These are phyloP conservation scores for Trichoderma guizhouense DNA, from an alignment of 2,329 filamentous ascomycete genomes.

Conservation along the genomic window DNA sequence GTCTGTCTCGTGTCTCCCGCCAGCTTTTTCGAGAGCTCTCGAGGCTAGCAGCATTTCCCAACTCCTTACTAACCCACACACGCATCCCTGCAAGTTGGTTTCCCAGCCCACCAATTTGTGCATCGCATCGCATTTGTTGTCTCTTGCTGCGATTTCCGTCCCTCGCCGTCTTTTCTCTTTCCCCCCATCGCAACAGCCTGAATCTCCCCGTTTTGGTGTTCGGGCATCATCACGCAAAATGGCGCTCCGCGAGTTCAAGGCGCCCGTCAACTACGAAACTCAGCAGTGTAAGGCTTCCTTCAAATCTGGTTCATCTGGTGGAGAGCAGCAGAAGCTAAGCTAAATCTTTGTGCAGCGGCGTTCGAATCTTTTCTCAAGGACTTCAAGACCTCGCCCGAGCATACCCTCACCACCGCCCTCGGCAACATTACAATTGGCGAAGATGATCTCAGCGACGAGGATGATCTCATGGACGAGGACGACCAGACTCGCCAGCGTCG, in stretches of 20 bases:
- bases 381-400: conserved; percentile 77
- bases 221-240: conserved; percentile 47
- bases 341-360: conserved; percentile 49
- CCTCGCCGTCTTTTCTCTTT: background rate
- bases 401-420: conserved; percentile 74
- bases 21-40: conserved; percentile 10
- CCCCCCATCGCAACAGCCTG: conserved; percentile 18
- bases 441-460: conserved; percentile 82
- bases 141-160: background rate
- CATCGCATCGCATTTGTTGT: conserved; percentile 22
- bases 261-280: conserved; percentile 80
- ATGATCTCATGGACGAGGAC: conserved; percentile 87
- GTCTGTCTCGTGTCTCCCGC: conserved; percentile 32
- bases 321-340: background rate
- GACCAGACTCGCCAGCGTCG: conserved; percentile 56
- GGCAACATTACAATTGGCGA: conserved; percentile 83
- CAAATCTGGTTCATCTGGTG: background rate
- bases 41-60: background rate
- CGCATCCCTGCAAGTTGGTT: conserved; percentile 25
- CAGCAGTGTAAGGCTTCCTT: conserved; percentile 66
- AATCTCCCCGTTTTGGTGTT: conserved; percentile 21
- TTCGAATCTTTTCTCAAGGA: conserved; percentile 84
- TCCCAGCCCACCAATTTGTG: conserved; percentile 34
- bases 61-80: conserved; percentile 11
- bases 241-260: conserved; percentile 78